Conservation (phyloP, 139 green algal species). For the Haematococcus lacustris region DNA sequence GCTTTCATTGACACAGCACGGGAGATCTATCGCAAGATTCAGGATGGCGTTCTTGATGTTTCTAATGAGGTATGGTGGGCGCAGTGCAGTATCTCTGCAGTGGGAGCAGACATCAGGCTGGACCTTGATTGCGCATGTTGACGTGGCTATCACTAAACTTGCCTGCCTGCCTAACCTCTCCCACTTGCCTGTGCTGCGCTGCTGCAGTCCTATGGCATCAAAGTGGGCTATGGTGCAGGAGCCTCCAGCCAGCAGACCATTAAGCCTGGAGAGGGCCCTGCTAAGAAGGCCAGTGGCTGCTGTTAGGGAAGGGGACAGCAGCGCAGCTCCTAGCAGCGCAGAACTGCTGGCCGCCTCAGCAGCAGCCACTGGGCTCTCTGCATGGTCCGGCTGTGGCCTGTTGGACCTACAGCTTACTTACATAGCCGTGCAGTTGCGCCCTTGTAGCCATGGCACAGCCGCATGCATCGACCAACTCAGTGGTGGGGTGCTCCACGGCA, state of each 20-base stretch:
- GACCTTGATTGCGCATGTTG: background rate
- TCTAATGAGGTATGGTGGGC: slow-evolving; percentile 79
- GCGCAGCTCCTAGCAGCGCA: too few relatives aligned
- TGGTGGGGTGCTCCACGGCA: too few relatives aligned
- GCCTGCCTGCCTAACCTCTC: background rate
- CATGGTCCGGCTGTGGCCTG: too few relatives aligned
- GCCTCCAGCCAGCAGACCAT: slow-evolving; percentile 18
- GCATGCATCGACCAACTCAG: too few relatives aligned
- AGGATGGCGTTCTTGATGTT: slow-evolving; percentile 91
- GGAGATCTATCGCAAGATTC: slow-evolving; percentile 96
- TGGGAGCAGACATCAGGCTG: background rate
- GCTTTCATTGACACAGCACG: slow-evolving; percentile 96
- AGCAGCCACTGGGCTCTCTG: too few relatives aligned
- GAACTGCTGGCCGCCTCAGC: too few relatives aligned
- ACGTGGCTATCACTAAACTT: background rate
- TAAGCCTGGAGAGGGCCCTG: slow-evolving; percentile 32
- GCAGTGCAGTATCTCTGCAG: background rate
- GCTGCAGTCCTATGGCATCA: slow-evolving; percentile 87
- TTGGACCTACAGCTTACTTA: too few relatives aligned
- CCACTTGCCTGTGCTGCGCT: background rate
- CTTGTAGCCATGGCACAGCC: too few relatives aligned
- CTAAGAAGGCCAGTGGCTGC: slow-evolving; percentile 31
- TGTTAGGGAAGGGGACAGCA: slow-evolving; percentile 21
- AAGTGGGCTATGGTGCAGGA: slow-evolving; percentile 87
- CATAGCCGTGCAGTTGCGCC: too few relatives aligned